These are phyloP conservation scores for Yamadazyma diospyri DNA, from an alignment of 1,139 yeast genomes.

Conservation along the genomic window DNA sequence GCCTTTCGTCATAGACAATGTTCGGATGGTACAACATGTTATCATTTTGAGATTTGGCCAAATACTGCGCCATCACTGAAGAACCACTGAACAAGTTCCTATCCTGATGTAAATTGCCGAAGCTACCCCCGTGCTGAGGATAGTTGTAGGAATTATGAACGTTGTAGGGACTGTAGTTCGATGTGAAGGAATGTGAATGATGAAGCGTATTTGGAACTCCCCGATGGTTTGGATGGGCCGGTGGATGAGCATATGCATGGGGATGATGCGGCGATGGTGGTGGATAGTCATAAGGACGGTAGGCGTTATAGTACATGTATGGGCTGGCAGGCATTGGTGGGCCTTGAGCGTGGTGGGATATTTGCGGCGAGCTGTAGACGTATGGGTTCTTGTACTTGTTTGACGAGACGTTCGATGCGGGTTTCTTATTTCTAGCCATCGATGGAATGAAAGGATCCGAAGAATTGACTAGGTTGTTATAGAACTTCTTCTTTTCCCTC, in stretches of 20 bases:
- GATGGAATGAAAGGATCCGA: constrained; percentile 21
- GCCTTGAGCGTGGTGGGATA: constrained; percentile 1
- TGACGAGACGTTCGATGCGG: constrained; percentile 25
- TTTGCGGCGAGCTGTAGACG: constrained; percentile 4
- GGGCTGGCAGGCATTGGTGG: constrained; percentile 5
- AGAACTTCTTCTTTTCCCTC: constrained; percentile 13
- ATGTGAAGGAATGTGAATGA: constrained; percentile 2
- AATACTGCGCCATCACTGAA: constrained; percentile 73
- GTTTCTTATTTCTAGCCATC: constrained; percentile 11
- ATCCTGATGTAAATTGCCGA: not conserved
- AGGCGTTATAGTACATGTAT: constrained; percentile 2
- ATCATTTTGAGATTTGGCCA: constrained; percentile 67
- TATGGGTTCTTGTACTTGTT: constrained; percentile 8
- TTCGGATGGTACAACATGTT: constrained; percentile 52
- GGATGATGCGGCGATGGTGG: not conserved
- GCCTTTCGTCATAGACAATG: constrained; percentile 27
- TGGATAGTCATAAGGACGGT: not conserved
- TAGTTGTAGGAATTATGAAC: not conserved
- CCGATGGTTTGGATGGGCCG: not conserved
- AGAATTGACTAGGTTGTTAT: constrained; percentile 17
- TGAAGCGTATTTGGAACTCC: not conserved
- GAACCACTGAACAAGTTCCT: constrained; percentile 52
- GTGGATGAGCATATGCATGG: not conserved
- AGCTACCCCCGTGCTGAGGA: not conserved
- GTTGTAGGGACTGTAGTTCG: constrained; percentile 1